A percentile compares a stretch with the other conserved stretches of the same genome.
phyloP scores from a whole-genome alignment of 2,329 filamentous ascomycete species.

The Clarireedia paspali region DNA sequence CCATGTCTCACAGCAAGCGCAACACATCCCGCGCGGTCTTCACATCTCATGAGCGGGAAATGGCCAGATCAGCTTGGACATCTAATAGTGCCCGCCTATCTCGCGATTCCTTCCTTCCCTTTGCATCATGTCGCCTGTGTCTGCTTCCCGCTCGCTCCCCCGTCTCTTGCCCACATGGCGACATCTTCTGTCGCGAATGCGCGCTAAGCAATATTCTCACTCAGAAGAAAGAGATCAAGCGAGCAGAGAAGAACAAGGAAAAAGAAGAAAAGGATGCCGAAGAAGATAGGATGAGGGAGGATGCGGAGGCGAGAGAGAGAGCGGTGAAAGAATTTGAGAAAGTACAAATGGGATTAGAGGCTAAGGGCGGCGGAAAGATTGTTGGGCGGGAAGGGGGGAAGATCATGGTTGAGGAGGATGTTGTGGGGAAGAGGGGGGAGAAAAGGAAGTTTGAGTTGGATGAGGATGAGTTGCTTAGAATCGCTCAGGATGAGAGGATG shows the following conservation, averaged over 20 bases:
- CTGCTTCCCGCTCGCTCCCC: constrained; percentile 74
- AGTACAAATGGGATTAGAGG: constrained; percentile 62
- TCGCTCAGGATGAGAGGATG: constrained; percentile 60
- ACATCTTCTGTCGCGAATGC: constrained; percentile 94
- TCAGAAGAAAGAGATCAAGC: constrained; percentile 86
- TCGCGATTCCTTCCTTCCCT: constrained; percentile 86
- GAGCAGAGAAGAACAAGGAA: constrained; percentile 60
- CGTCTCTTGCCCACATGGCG: constrained; percentile 75
- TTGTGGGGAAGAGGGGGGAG: constrained; percentile 34
- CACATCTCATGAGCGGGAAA: constrained; percentile 80
- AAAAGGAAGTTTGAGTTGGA: constrained; percentile 78
- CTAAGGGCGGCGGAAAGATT: constrained; percentile 31
- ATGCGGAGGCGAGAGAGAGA: constrained; percentile 61
- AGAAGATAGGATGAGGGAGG: constrained; percentile 50
- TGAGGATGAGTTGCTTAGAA: constrained; percentile 64
- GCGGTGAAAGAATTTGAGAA: constrained; percentile 78
- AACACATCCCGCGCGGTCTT: constrained; percentile 92
- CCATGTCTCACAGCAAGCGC: constrained; percentile 58
- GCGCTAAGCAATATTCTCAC: constrained; percentile 83
- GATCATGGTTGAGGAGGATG: constrained; percentile 34
- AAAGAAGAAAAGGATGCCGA: constrained; percentile 52
- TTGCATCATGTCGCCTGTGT: constrained; percentile 83
- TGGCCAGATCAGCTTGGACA: constrained; percentile 77
- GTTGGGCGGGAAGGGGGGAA: constrained; percentile 37
- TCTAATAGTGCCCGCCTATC: constrained; percentile 74